Evolutionary conservation across 768 basidiomycete species (phyloP).

Genomic region (Cystofilobasidium bisporidii): DNA sequence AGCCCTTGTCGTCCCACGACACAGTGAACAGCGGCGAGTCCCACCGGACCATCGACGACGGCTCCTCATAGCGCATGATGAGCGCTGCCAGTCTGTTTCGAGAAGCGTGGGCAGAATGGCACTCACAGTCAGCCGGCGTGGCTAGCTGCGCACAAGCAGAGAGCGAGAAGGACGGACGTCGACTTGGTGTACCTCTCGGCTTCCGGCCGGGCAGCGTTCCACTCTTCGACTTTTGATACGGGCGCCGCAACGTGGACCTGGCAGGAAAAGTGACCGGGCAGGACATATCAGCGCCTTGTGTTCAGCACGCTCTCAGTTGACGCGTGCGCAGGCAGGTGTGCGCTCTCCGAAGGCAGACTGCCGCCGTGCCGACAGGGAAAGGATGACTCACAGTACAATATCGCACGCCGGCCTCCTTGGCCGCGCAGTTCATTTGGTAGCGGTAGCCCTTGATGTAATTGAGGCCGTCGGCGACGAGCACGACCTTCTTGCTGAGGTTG

Average conservation of each 20-base stretch:
- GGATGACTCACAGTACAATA: slow-evolving; percentile 65
- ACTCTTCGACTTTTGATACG: slow-evolving; percentile 62
- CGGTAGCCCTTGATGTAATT: slow-evolving; percentile 99
- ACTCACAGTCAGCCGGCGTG: neutral
- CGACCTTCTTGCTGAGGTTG: slow-evolving; percentile 57
- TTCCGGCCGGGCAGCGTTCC: slow-evolving; percentile 52
- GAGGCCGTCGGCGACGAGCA: slow-evolving; percentile 79
- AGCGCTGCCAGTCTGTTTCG: slow-evolving; percentile 67
- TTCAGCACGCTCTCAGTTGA: too few species aligned
- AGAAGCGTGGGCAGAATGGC: neutral
- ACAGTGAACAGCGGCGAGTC: slow-evolving; percentile 89
- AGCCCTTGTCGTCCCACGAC: slow-evolving; percentile 57
- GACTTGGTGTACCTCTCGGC: slow-evolving; percentile 51
- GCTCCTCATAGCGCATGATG: slow-evolving; percentile 82
- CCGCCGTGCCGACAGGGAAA: neutral
- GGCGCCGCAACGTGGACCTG: slow-evolving; percentile 44
- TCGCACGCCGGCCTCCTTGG: slow-evolving; percentile 72
- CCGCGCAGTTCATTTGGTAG: slow-evolving; percentile 96
- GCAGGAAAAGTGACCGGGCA: neutral
- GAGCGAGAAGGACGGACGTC: slow-evolving; percentile 52
- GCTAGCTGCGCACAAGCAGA: too few species aligned
- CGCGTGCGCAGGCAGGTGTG: too few species aligned
- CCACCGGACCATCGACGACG: slow-evolving; percentile 97
- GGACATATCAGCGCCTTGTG: too few species aligned
- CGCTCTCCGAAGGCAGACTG: slow-evolving; percentile 9